Base-by-base conservation (phyloP, 306 rosid species). In the Herpetospermum pedunculosum region DNA sequence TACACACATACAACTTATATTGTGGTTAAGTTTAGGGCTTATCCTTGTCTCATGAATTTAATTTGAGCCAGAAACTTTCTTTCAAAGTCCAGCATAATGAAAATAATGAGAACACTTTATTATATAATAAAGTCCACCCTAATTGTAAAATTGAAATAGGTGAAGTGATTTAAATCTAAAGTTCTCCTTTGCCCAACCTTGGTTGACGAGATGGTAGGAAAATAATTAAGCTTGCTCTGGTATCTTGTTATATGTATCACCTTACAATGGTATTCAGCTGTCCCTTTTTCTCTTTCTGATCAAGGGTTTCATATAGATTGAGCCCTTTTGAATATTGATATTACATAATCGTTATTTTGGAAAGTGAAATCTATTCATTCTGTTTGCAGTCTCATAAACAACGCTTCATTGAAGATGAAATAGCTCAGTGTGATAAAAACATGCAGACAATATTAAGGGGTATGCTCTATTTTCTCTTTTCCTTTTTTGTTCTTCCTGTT, bases 381-480 rank as follows among this genome's bases (percentile, higher is more conserved):
- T 70, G 71, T 80, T 23, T 75, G 83, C 87, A 89, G 98, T 87
- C 86, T 58, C 82, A 86, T 74, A 88, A 84, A 81, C 91, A 84
- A 72, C 91, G 87, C 68, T 14, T 52, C 58, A 72, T 88, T 80
- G 92, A 85, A 73, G 94, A 88, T 46, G 86, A 88, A 77, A 90
- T 89, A 49, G 92, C 92, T 35, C 65, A 32, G 54, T 88, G 86
- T 48, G 90, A 92, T 77, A 77, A 77, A 79, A 83, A 80, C 50
- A 80, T 92, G 71, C 80, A 81, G 77, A 87, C 80, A 75, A 67
- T 92, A 60, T 30, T 81, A 76, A 84, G 76, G 64, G 98, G 98
- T 90, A 80, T 18, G 73, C 23, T 80, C n/a, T 67, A 67, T 40
- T 15, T n/a, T 34, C 71, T 64, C 48, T 19, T 19, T 19, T 37